These are phyloP conservation scores for Scedosporium apiospermum DNA, from an alignment of 2,329 filamentous ascomycete species.

Conservation along the genomic window DNA sequence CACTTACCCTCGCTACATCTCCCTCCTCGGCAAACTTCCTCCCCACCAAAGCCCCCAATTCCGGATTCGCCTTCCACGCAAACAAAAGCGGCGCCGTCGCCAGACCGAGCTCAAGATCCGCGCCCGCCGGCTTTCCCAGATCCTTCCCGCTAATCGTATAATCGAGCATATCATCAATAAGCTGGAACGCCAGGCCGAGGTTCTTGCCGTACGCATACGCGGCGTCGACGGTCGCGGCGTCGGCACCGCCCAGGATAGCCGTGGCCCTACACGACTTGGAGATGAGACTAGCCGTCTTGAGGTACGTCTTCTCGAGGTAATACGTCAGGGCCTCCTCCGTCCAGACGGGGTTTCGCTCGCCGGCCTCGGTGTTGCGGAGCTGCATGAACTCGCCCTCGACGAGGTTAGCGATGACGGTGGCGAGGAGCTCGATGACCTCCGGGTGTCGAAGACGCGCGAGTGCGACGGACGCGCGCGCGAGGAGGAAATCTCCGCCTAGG, in stretches of 20 bases:
- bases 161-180: conserved; percentile 96
- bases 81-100: conserved; percentile 91
- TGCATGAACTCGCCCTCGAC: conserved; percentile 99
- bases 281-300: conserved; percentile 93
- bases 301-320: conserved; percentile 96
- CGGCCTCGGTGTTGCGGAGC: conserved; percentile 85
- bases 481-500: conserved; percentile 88
- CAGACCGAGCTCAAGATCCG: conserved; percentile 84
- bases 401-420: conserved; percentile 93
- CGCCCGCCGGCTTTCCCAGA: conserved; percentile 88
- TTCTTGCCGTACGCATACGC: conserved; percentile 92
- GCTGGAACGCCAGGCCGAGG: conserved; percentile 86
- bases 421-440: conserved; percentile 88
- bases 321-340: conserved; percentile 85
- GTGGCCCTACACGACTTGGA: conserved; percentile 91
- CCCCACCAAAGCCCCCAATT: conserved; percentile 80
- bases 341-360: conserved; percentile 76
- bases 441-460: conserved; percentile 83
- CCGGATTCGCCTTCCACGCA: conserved; percentile 83
- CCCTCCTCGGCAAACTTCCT: conserved; percentile 79
- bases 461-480: conserved; percentile 87
- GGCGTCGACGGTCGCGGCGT: conserved; percentile 73
- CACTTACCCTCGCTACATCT: conserved; percentile 75
- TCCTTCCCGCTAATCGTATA: conserved; percentile 81
- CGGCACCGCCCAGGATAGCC: conserved; percentile 71